These are phyloP conservation scores for Phytopythium boreale DNA, from an alignment of 352 stramenopile genomes.

Conservation along the genomic window DNA sequence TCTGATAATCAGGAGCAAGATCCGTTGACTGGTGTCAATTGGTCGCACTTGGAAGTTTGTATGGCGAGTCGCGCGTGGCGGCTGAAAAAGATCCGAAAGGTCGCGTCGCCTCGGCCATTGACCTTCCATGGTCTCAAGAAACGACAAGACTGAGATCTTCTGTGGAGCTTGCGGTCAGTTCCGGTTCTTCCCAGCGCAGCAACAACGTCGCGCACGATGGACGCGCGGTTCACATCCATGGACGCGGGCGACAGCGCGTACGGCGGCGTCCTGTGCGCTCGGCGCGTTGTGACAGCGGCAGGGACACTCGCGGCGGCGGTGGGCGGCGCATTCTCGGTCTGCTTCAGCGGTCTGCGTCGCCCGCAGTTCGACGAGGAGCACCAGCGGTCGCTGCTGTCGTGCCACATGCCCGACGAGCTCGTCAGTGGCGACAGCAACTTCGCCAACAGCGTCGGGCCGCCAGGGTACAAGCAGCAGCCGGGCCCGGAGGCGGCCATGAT, in stretches of 20 bases:
- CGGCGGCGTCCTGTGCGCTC: conserved; percentile 14
- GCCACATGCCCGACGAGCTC: conserved; percentile 35
- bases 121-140: background rate
- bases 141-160: background rate
- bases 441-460: conserved; percentile 10
- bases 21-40: background rate
- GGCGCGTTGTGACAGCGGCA: conserved; percentile 20
- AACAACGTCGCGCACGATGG: conserved; percentile 11
- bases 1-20: background rate
- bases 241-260: conserved; percentile 11
- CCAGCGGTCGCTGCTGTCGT: conserved; percentile 61
- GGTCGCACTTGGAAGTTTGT: conserved; percentile 1
- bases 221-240: conserved; percentile 36
- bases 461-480: background rate
- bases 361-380: conserved; percentile 73
- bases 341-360: conserved; percentile 50
- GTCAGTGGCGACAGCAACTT: conserved; percentile 29
- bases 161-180: conserved; percentile 1
- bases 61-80: background rate
- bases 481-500: conserved; percentile 54
- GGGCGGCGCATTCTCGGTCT: conserved; percentile 24
- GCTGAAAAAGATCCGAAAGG: background rate
- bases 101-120: background rate
- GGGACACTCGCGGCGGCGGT: conserved; percentile 27
- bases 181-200: background rate